Conservation (phyloP, 2,329 filamentous ascomycete species). For the Neopestalotiopsis sp. region DNA sequence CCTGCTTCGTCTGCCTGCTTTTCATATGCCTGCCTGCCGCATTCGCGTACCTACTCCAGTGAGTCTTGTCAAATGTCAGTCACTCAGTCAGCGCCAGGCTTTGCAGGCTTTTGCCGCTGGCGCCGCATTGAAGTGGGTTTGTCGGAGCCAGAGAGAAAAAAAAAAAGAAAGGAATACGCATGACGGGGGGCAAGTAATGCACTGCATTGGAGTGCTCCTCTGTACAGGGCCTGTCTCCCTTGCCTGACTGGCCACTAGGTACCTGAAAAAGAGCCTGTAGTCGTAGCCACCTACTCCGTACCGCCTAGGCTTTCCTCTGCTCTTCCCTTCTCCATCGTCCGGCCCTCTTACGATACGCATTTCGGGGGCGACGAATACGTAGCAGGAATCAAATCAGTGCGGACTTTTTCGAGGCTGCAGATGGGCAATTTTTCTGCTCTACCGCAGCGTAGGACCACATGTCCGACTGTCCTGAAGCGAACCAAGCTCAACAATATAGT, state of each 20-base stretch:
- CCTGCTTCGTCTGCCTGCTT: background rate
- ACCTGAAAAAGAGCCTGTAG: too few species aligned
- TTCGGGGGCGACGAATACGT: background rate
- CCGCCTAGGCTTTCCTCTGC: background rate
- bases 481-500: conserved; percentile 12
- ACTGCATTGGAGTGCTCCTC: conserved; percentile 2
- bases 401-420: conserved; percentile 15
- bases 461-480: background rate
- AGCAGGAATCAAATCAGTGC: background rate
- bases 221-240: background rate
- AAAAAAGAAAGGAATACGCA: background rate
- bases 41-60: conserved; percentile 1
- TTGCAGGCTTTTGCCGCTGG: background rate
- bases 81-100: background rate
- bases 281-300: background rate
- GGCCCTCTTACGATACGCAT: background rate
- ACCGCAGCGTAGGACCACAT: conserved; percentile 6
- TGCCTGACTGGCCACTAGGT: background rate
- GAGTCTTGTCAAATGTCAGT: background rate
- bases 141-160: background rate
- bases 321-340: background rate
- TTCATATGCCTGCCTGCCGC: background rate
- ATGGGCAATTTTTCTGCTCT: conserved; percentile 4
- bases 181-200: conserved; percentile 1
- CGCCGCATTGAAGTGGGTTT: background rate